Percentiles rank a stretch among this genome's conserved stretches.
These are phyloP conservation scores for Knufia fluminis DNA, from an alignment of 2,329 filamentous ascomycete species.

Conservation along the genomic window DNA sequence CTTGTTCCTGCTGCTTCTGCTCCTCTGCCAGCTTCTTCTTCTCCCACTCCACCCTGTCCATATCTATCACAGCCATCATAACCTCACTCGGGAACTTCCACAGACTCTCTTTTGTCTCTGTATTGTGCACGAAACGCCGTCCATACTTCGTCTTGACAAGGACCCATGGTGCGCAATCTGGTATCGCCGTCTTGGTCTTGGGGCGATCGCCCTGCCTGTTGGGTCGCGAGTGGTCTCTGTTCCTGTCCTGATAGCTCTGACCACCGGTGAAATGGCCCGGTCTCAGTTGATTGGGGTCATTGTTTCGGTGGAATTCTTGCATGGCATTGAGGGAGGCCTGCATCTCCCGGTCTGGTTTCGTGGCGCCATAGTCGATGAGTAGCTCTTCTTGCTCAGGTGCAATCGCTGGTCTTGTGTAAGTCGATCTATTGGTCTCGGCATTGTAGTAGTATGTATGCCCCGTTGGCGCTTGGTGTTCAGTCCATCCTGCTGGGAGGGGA, in stretches of 20 bases:
- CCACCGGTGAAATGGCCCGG: slow-evolving; percentile 41
- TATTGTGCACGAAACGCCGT: slow-evolving; percentile 82
- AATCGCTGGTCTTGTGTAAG: slow-evolving; percentile 62
- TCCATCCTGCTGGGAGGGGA: slow-evolving; percentile 67
- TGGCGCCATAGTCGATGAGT: slow-evolving; percentile 21
- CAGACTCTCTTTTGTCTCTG: slow-evolving; percentile 74
- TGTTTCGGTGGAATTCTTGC: slow-evolving; percentile 26
- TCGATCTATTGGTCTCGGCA: slow-evolving; percentile 70
- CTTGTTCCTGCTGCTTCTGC: slow-evolving; percentile 17
- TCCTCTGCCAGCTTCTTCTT: slow-evolving; percentile 27
- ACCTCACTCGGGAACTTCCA: slow-evolving; percentile 91
- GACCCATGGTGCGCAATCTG: slow-evolving; percentile 76
- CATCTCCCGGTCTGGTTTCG: slow-evolving; percentile 18
- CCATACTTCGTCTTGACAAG: slow-evolving; percentile 88
- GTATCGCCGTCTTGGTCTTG: slow-evolving; percentile 67
- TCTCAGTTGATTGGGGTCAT: slow-evolving; percentile 28
- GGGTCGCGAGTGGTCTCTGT: slow-evolving; percentile 39
- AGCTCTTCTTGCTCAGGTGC: slow-evolving; percentile 15
- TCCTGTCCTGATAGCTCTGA: slow-evolving; percentile 48
- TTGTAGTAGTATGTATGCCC: slow-evolving; percentile 88
- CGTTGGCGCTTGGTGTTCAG: slow-evolving; percentile 77
- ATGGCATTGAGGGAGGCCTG: slow-evolving; percentile 17
- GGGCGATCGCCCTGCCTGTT: slow-evolving; percentile 66
- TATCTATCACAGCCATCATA: slow-evolving; percentile 61
- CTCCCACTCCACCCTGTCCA: slow-evolving; percentile 63